These are phyloP conservation scores for Globisporangium nagaii DNA, from an alignment of 352 stramenopile species.

Conservation along the genomic window DNA sequence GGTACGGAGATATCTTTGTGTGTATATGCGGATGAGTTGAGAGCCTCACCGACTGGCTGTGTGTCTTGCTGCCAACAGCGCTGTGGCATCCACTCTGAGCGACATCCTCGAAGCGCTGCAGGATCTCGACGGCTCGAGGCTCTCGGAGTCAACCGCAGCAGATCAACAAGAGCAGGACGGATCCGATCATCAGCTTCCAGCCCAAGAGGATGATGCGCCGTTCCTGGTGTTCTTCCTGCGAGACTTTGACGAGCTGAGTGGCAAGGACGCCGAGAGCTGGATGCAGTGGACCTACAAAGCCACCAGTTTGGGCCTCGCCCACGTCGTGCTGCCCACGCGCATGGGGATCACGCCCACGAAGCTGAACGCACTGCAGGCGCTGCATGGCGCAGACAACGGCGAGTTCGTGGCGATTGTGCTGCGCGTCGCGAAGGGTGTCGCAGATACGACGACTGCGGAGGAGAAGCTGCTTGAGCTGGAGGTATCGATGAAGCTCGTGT, in stretches of 20 bases:
- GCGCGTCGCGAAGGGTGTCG: conserved; percentile 39
- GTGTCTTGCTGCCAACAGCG: not conserved
- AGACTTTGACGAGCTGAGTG: conserved; percentile 42
- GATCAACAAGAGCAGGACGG: no score
- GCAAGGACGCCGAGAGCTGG: conserved; percentile 25
- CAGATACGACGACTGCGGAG: conserved; percentile 32
- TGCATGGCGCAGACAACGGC: conserved; percentile 18
- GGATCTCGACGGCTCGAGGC: conserved; percentile 8
- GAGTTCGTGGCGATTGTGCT: conserved; percentile 64
- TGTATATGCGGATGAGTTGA: not conserved
- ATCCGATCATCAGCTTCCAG: not conserved
- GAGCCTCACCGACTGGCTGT: not conserved
- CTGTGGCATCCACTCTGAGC: not conserved
- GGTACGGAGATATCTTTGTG: not conserved
- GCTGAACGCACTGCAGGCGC: conserved; percentile 31
- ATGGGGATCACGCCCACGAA: conserved; percentile 37
- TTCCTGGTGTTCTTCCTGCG: conserved; percentile 50
- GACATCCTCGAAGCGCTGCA: conserved; percentile 11
- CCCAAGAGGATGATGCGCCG: not conserved
- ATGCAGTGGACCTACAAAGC: conserved; percentile 49
- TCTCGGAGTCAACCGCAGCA: no score
- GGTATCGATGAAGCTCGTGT: no score
- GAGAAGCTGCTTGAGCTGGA: conserved; percentile 45
- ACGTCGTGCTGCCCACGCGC: conserved; percentile 51
- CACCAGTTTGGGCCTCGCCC: conserved; percentile 33